Conservation (phyloP, 129 eudicot genomes). For the Flaveria brownii region DNA sequence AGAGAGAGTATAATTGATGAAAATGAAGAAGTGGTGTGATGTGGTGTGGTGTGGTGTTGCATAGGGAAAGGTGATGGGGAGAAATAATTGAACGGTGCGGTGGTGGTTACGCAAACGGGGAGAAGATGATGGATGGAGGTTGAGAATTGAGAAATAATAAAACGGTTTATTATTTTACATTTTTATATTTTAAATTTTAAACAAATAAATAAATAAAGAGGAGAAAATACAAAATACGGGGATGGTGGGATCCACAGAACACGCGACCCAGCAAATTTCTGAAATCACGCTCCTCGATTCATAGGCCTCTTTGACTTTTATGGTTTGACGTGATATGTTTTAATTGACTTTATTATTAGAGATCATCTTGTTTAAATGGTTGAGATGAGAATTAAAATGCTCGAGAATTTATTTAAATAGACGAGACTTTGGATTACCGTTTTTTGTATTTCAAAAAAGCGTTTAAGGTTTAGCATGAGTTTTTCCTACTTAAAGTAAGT, state of each 20-base stretch:
- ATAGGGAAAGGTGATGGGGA: slow-evolving; percentile 39
- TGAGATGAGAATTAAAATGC: too few species aligned
- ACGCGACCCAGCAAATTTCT: slow-evolving; percentile 60
- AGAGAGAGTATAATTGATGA: slow-evolving; percentile 12
- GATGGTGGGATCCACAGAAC: slow-evolving; percentile 44
- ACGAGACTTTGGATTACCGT: too few species aligned
- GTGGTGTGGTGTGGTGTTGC: slow-evolving; percentile 14
- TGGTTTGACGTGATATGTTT: slow-evolving; percentile 29
- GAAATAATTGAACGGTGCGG: slow-evolving; percentile 49
- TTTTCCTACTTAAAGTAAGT: too few species aligned
- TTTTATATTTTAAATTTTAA: too few species aligned
- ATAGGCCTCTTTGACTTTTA: slow-evolving; percentile 27
- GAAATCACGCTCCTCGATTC: slow-evolving; percentile 58
- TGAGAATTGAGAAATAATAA: slow-evolving; percentile 31
- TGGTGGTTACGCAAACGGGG: slow-evolving; percentile 47
- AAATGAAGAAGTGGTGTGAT: too few species aligned
- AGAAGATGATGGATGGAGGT: slow-evolving; percentile 45
- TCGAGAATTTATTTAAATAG: too few species aligned
- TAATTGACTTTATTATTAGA: slow-evolving; percentile 3
- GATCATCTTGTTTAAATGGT: too few species aligned
- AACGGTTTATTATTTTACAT: too few species aligned
- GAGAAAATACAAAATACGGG: slow-evolving; percentile 3
- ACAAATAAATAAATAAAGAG: not conserved
- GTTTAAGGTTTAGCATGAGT: too few species aligned
- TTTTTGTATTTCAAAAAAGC: too few species aligned